Percentiles rank a stretch among this genome's conserved stretches.
Evolutionary conservation across 1,139 yeast species (phyloP).

Genomic region (Geotrichum australiense): DNA sequence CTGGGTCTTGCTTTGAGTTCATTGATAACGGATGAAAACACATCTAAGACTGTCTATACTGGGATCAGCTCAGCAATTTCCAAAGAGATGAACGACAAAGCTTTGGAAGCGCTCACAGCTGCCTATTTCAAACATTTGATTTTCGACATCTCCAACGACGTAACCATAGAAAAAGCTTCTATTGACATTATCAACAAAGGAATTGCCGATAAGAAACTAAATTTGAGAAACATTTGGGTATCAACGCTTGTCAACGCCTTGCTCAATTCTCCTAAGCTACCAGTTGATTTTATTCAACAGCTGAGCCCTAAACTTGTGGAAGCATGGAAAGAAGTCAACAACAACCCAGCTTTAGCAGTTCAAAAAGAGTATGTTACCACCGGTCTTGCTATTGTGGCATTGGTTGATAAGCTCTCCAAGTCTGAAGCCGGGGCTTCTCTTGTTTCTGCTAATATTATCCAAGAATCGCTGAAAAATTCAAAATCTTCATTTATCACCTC

Average conservation of each 20-base stretch:
- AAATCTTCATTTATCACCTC: slow-evolving; percentile 21
- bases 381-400: slow-evolving; percentile 30
- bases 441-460: slow-evolving; percentile 10
- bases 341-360: slow-evolving; percentile 27
- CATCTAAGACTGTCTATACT: slow-evolving; percentile 38
- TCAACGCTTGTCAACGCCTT: slow-evolving; percentile 41
- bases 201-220: slow-evolving; percentile 55
- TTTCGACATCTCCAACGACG: slow-evolving; percentile 19
- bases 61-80: slow-evolving; percentile 46
- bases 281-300: slow-evolving; percentile 27
- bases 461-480: slow-evolving; percentile 18
- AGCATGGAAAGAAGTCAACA: slow-evolving; percentile 36
- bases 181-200: slow-evolving; percentile 47
- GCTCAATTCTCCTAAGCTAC: slow-evolving; percentile 10
- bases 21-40: slow-evolving; percentile 24
- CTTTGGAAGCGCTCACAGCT: slow-evolving; percentile 47
- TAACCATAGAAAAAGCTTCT: slow-evolving; percentile 21
- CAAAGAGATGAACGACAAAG: slow-evolving; percentile 71
- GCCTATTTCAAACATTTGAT: slow-evolving; percentile 44
- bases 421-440: slow-evolving; percentile 17
- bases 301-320: slow-evolving; percentile 36
- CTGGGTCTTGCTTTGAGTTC: slow-evolving; percentile 39
- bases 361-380: slow-evolving; percentile 30
- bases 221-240: slow-evolving; percentile 64
- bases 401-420: slow-evolving; percentile 22